Evolutionary conservation across 2,329 filamentous ascomycete genomes (phyloP), one percentile per base, ranked within the genome.

Genomic region (Colletotrichum lentis): DNA sequence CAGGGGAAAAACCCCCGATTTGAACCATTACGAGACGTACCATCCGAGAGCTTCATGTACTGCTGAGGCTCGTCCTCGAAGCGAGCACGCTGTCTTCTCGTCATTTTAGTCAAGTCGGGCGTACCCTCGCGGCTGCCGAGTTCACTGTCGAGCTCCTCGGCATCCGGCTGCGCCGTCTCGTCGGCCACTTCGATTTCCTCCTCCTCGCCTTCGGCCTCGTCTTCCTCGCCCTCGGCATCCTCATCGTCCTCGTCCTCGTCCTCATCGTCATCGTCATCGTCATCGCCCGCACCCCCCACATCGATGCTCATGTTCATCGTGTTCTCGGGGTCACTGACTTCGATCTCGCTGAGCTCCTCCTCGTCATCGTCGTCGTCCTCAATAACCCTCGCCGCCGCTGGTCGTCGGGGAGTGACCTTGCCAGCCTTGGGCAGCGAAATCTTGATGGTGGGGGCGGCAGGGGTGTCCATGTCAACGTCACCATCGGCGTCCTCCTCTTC

Each of bases 11-110:
- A 24, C 24, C 2, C 24, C 24, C 24, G 16, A 22, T 35, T 18
- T 0, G 5, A 52, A 37, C 20, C 2, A 24, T 52, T 4, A 44
- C 18, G 3, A 2, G 14, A 74, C 84, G 70, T 77, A 85, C 86
- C 86, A 76, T 89, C 86, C 3, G 86, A 88, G 0, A 89, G 76
- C 75, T 88, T 88, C 83, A 88, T 84, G 74, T 82, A 85, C 72
- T 84, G 83, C 74, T 81, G 84, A 52, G 80, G 83, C 71, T 77
- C 82, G 44, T 87, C 86, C 60, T 87, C 86, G 58, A 88, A 87
- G 18, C 86, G 82, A 31, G 86, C 86, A 46, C 86, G 80, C 73
- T 89, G 86, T 24, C 86, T 81, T 73, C 86, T 86, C 5, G 86
- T 89, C 84, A 89, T 86, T 76, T 87, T 87, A 43, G 84, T 81